Conservation (phyloP, 2,329 filamentous ascomycete species). For the Penicillium sp. region DNA sequence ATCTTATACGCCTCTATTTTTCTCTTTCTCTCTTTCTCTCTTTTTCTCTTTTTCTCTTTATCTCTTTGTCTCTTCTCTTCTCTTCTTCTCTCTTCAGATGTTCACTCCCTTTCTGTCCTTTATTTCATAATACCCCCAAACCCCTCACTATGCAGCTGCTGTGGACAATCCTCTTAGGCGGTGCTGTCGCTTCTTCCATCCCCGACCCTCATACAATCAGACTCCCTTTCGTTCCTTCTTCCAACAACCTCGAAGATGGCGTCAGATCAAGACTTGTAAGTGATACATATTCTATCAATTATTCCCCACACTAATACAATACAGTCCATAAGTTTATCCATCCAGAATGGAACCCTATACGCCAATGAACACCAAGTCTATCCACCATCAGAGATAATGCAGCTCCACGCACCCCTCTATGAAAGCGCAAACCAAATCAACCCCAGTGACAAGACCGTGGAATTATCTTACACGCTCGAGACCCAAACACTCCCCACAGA, state of each 20-base stretch:
- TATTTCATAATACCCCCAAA: background rate
- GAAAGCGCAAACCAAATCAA: slow-evolving; percentile 3
- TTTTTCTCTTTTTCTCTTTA: background rate
- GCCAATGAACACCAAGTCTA: slow-evolving; percentile 32
- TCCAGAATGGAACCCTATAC: slow-evolving; percentile 26
- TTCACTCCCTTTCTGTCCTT: background rate
- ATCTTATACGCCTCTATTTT: background rate
- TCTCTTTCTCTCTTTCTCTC: background rate
- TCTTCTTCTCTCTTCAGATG: background rate
- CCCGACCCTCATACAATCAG: slow-evolving; percentile 15
- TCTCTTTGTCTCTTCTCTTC: background rate
- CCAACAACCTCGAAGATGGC: background rate
- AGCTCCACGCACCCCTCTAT: slow-evolving; percentile 26
- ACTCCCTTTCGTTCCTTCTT: slow-evolving; percentile 19
- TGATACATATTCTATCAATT: background rate
- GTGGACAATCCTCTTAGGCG: slow-evolving; percentile 13
- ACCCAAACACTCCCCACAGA: slow-evolving; percentile 21
- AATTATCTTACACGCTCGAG: slow-evolving; percentile 25
- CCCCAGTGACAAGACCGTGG: slow-evolving; percentile 10
- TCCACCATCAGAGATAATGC: slow-evolving; percentile 27
- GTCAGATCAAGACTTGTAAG: slow-evolving; percentile 18
- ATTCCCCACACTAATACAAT: slow-evolving; percentile 1
- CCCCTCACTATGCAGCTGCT: slow-evolving; percentile 15
- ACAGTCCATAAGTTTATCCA: slow-evolving; percentile 30
- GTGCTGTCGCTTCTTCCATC: slow-evolving; percentile 14